These are phyloP conservation scores for Colletotrichum orchidophilum DNA, from an alignment of 2,329 filamentous ascomycete genomes.

Conservation along the genomic window DNA sequence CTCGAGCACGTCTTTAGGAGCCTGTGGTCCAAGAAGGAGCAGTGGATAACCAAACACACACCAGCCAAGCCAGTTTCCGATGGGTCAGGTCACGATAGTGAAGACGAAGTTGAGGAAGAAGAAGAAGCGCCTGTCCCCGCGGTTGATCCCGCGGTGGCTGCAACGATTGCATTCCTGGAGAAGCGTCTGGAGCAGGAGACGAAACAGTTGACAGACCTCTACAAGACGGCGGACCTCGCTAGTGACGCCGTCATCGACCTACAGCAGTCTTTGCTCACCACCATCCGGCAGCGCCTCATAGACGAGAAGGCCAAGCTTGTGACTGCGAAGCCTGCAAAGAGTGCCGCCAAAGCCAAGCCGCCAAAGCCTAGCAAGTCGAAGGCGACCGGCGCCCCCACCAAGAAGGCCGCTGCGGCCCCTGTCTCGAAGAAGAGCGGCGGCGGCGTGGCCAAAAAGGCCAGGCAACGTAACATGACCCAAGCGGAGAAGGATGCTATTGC, in stretches of 20 bases:
- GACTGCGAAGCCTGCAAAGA: slow-evolving; percentile 65
- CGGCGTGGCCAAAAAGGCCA: slow-evolving; percentile 54
- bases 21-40: slow-evolving; percentile 81
- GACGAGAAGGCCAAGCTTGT: slow-evolving; percentile 74
- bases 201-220: slow-evolving; percentile 63
- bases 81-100: slow-evolving; percentile 71
- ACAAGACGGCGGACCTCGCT: slow-evolving; percentile 58
- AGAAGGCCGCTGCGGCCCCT: slow-evolving; percentile 52
- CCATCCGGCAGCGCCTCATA: slow-evolving; percentile 77
- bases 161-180: slow-evolving; percentile 62
- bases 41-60: slow-evolving; percentile 82
- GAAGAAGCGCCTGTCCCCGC: slow-evolving; percentile 70
- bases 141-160: slow-evolving; percentile 46
- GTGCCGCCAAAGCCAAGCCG: slow-evolving; percentile 60
- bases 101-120: slow-evolving; percentile 79
- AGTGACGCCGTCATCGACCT: slow-evolving; percentile 64
- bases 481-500: slow-evolving; percentile 93
- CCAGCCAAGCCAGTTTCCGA: slow-evolving; percentile 62
- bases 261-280: slow-evolving; percentile 68
- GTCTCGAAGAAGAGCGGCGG: slow-evolving; percentile 50
- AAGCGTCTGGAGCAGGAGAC: slow-evolving; percentile 65
- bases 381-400: slow-evolving; percentile 43
- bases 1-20: slow-evolving; percentile 79
- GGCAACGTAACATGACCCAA: slow-evolving; percentile 73
- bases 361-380: slow-evolving; percentile 63